Percentiles rank a stretch among this genome's conserved stretches.
Evolutionary conservation across 371 early-diverging fungal species (phyloP).

Genomic region (Aphelidium insulamus): DNA sequence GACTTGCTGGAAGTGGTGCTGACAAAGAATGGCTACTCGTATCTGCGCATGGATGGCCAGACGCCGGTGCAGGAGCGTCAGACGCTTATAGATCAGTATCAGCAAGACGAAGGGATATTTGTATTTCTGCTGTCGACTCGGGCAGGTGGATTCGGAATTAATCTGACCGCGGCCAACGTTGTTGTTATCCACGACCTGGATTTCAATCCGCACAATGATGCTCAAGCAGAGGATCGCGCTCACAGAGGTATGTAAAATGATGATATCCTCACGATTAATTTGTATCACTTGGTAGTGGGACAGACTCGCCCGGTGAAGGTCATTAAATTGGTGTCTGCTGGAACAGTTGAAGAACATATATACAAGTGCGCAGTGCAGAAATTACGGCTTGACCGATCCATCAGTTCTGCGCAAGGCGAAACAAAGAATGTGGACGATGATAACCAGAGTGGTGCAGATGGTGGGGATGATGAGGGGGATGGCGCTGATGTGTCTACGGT

Average conservation of each 20-base stretch:
- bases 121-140: conserved; percentile 77
- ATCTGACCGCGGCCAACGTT: conserved; percentile 68
- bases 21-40: conserved; percentile 19
- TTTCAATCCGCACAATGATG: conserved; percentile 89
- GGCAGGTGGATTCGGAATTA: conserved; percentile 79
- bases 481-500: too few species aligned
- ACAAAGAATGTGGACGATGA: too few species aligned
- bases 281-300: conserved; percentile 42
- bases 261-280: not conserved
- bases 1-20: conserved; percentile 26
- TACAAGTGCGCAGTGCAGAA: too few species aligned
- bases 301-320: conserved; percentile 70
- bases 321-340: conserved; percentile 38
- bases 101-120: conserved; percentile 23
- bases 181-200: conserved; percentile 81
- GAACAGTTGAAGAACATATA: conserved; percentile 37
- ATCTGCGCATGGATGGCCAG: conserved; percentile 33
- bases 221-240: conserved; percentile 80
- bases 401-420: too few species aligned
- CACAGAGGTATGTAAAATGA: too few species aligned
- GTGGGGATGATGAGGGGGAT: too few species aligned
- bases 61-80: conserved; percentile 46
- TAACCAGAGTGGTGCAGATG: too few species aligned
- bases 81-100: conserved; percentile 50
- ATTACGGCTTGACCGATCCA: too few species aligned